Base-by-base conservation (phyloP, 176 grass and related monocot species). In the Neostapfia colusana region DNA sequence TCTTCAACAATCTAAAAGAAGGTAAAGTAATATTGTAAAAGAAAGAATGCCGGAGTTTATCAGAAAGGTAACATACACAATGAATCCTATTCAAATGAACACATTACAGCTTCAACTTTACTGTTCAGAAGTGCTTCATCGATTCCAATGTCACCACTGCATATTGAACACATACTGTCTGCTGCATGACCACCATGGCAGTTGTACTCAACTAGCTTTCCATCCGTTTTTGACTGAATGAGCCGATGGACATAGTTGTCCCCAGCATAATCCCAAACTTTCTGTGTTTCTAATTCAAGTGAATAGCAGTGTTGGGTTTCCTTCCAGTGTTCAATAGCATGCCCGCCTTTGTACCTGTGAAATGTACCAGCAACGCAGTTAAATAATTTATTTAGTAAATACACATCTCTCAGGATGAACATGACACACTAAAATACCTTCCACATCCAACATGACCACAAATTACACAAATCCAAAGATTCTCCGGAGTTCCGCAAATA, bases 201-300 rank as follows among this genome's bases (percentile, higher is more conserved):
- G 67, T 90, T 92, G 81, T 92, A 88, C 85, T 98, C 91, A 79
- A 98, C 89, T 69, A 86, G 70, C 75, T 92, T 92, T 39, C 91
- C 89, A 82, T 94, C 91, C 62, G 89, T 94, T 98, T 98, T 98
- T 15, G 95, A 98, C 58, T 98, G 95, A 76, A 98, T 98, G 83
- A 98, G 65, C 27, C 91, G 79, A 84, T 98, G 91, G 27, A 94
- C 91, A 86, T 94, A 98, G 76, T 98, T 98, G 75, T 98, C 91
- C 46, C 95, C 95, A 81, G 87, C 91, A 90, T 98, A 98, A 81
- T 98, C 95, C 95, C 95, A 98, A 31, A 98, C 95, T 73, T 88
- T 91, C 42, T 98, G 95, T 31, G 95, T 98, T 69, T 98, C 95
- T 81, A 98, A 61, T 65, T 98, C 95, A 79, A 98, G 95, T 57